phyloP scores from a whole-genome alignment of 345 rosid species.

The Orychophragmus violaceus region DNA sequence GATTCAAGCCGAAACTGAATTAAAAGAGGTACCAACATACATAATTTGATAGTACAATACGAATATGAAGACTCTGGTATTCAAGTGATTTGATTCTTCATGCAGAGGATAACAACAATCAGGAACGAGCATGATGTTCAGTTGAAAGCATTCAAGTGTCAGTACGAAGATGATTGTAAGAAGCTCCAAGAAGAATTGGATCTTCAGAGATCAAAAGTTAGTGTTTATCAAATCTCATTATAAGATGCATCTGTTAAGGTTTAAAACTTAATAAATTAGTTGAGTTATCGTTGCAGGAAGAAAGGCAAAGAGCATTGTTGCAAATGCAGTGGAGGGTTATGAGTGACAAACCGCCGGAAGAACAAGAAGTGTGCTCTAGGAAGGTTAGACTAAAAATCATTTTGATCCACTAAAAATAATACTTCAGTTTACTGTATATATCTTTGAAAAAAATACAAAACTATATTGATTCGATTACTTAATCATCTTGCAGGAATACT shows the following conservation, averaged over 20 bases:
- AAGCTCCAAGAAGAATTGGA: constrained; percentile 64
- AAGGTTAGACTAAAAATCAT: constrained; percentile 38
- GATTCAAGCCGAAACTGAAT: constrained; percentile 64
- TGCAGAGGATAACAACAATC: constrained; percentile 49
- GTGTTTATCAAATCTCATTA: background rate
- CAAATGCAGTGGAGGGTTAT: constrained; percentile 92
- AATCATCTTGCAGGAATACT: constrained; percentile 45
- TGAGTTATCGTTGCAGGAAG: constrained; percentile 46
- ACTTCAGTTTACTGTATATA: background rate
- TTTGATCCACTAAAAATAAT: background rate
- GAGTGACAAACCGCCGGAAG: constrained; percentile 72
- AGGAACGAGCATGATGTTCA: constrained; percentile 73
- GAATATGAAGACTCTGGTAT: background rate
- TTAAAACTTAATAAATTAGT: background rate
- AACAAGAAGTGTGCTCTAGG: constrained; percentile 68
- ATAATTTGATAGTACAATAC: background rate
- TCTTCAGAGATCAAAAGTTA: constrained; percentile 68
- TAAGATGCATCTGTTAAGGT: background rate
- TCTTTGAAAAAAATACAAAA: background rate
- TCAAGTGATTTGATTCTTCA: background rate
- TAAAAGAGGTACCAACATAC: constrained; percentile 47
- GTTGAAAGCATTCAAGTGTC: constrained; percentile 55
- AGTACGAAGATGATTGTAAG: constrained; percentile 69
- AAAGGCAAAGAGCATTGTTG: constrained; percentile 75
- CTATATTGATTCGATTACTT: background rate